phyloP scores from a whole-genome alignment of 1,284 basidiomycete species.

The Wolfiporia cocos region DNA sequence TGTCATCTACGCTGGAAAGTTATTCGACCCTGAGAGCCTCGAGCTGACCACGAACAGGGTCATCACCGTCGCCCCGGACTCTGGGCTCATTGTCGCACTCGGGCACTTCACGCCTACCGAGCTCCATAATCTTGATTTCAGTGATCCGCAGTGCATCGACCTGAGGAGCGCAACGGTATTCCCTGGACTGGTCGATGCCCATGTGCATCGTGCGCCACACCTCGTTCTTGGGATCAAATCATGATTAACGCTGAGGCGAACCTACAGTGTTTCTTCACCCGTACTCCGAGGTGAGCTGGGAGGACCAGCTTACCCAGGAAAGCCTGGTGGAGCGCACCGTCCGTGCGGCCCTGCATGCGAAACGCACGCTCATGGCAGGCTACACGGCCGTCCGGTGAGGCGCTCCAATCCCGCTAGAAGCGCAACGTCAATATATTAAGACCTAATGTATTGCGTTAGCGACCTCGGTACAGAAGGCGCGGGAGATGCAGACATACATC shows the following conservation, averaged over 20 bases:
- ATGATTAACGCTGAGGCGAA: conserved; percentile 3
- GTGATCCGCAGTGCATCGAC: conserved; percentile 31
- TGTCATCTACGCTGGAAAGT: conserved; percentile 35
- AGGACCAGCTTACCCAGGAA: conserved; percentile 58
- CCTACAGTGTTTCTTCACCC: conserved; percentile 57
- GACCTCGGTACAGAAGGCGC: conserved; percentile 66
- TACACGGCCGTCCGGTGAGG: conserved; percentile 60
- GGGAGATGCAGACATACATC: conserved; percentile 53
- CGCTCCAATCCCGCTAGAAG: too few species aligned
- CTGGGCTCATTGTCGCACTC: conserved; percentile 8
- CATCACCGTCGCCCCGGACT: conserved; percentile 32
- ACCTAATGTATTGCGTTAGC: conserved; percentile 32
- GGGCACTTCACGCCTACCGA: conserved; percentile 24
- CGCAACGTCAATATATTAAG: too few species aligned
- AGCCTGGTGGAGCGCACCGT: conserved; percentile 25
- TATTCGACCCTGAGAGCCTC: conserved; percentile 35
- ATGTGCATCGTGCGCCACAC: conserved; percentile 51
- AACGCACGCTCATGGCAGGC: conserved; percentile 53
- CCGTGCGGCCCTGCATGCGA: conserved; percentile 58
- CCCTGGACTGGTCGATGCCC: conserved; percentile 59
- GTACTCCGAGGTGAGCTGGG: conserved; percentile 54
- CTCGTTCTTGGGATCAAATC: not conserved
- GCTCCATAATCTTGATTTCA: conserved; percentile 1
- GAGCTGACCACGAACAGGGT: conserved; percentile 30
- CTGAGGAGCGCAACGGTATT: conserved; percentile 43